These are phyloP conservation scores for Xylariaceae sp. DNA, from an alignment of 2,329 filamentous ascomycete species.

Conservation along the genomic window DNA sequence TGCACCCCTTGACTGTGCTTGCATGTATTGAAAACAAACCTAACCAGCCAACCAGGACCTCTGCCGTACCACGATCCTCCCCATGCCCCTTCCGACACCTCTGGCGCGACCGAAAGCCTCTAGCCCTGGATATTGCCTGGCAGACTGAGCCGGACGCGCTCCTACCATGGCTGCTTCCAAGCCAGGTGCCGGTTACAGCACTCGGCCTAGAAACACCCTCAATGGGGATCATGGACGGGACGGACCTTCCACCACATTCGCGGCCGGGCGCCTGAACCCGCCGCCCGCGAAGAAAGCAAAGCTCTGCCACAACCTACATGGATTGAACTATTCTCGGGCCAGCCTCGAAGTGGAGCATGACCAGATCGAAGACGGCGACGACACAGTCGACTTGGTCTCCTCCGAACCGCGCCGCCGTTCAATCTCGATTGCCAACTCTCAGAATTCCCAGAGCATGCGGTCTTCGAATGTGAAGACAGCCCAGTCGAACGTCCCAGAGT, in stretches of 20 bases:
- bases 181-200: slow-evolving; percentile 7
- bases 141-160: no score
- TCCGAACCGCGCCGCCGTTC: not conserved
- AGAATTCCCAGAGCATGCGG: no score
- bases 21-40: no score
- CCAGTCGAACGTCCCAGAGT: no score
- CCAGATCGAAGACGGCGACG: slow-evolving; percentile 8
- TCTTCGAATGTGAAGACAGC: no score
- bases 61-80: no score
- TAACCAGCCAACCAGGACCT: no score
- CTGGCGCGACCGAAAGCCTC: no score
- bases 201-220: slow-evolving; percentile 17
- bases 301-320: slow-evolving; percentile 4
- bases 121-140: no score
- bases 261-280: slow-evolving; percentile 4
- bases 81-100: no score
- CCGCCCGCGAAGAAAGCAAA: slow-evolving; percentile 16
- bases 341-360: slow-evolving; percentile 6
- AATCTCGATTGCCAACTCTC: not conserved
- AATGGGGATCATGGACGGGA: slow-evolving; percentile 6
- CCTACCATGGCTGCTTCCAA: no score
- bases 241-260: slow-evolving; percentile 3
- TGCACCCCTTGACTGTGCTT: no score
- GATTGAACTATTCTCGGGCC: slow-evolving; percentile 8
- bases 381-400: slow-evolving; percentile 1